phyloP scores from a whole-genome alignment of 306 rosid species.

The Luffa acutangula region DNA sequence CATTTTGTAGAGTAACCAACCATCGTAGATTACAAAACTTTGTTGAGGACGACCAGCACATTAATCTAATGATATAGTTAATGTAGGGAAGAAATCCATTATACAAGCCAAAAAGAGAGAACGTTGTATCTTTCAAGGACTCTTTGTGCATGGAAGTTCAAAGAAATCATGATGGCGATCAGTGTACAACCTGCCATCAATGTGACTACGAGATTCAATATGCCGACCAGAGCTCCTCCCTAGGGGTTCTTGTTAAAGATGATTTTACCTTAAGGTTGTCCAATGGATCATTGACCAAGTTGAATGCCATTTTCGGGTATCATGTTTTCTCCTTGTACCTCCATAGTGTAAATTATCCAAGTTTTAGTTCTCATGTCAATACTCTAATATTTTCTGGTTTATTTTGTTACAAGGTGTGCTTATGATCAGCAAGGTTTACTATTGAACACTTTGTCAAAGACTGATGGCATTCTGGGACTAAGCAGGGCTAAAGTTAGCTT shows the following conservation, averaged over 20 bases:
- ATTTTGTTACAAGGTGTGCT: constrained; percentile 48
- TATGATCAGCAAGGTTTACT: constrained; percentile 78
- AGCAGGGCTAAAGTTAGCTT: constrained; percentile 58
- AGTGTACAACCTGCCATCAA: constrained; percentile 39
- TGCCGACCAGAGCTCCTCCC: constrained; percentile 71
- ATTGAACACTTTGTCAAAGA: constrained; percentile 47
- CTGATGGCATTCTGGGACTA: constrained; percentile 75
- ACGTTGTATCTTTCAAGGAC: constrained; percentile 33
- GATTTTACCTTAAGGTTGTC: constrained; percentile 35
- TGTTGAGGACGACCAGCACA: neutral
- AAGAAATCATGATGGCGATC: constrained; percentile 28
- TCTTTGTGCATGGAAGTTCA: constrained; percentile 50
- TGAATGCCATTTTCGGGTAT: constrained; percentile 63
- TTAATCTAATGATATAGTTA: constrained; percentile 15
- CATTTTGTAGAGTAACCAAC: neutral
- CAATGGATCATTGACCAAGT: constrained; percentile 51
- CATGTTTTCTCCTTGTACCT: neutral
- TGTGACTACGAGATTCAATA: constrained; percentile 81
- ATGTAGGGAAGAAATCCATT: constrained; percentile 61
- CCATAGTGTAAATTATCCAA: neutral
- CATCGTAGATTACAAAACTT: neutral
- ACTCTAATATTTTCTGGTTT: constrained; percentile 13
- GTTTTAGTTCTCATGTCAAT: neutral
- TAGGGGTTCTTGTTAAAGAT: constrained; percentile 71
- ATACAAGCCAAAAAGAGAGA: constrained; percentile 56